phyloP scores from a whole-genome alignment of 2,329 filamentous ascomycete genomes.

The Ophiostoma sp. region DNA sequence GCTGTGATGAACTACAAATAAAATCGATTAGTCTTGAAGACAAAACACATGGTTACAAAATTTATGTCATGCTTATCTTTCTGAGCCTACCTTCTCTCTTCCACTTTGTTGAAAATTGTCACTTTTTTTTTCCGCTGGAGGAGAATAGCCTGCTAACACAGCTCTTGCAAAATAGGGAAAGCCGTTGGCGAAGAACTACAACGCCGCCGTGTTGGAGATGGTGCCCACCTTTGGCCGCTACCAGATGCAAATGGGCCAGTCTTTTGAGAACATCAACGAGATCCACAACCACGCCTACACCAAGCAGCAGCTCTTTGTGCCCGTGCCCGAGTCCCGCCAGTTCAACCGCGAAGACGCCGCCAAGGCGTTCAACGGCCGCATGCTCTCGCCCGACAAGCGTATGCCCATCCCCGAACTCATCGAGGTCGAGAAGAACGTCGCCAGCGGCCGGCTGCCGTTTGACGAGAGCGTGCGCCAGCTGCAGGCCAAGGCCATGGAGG shows the following conservation, averaged over 20 bases:
- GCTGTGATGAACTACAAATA: constrained; percentile 59
- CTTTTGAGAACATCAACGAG: constrained; percentile 65
- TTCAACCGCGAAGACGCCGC: constrained; percentile 67
- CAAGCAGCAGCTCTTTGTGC: constrained; percentile 64
- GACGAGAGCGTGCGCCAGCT: constrained; percentile 22
- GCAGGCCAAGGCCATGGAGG: constrained; percentile 39
- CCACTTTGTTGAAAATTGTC: background rate
- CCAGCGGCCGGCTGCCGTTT: constrained; percentile 38
- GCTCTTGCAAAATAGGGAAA: constrained; percentile 62
- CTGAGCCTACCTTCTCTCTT: constrained; percentile 50
- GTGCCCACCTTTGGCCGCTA: constrained; percentile 67
- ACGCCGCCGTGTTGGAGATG: constrained; percentile 75
- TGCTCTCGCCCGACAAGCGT: constrained; percentile 61
- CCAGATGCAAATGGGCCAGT: constrained; percentile 48
- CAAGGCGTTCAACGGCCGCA: constrained; percentile 59
- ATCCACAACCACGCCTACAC: constrained; percentile 62
- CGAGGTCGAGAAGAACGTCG: constrained; percentile 51
- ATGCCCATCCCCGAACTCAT: constrained; percentile 65
- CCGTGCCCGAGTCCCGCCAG: constrained; percentile 61
- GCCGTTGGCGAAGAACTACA: constrained; percentile 73
- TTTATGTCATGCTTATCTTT: constrained; percentile 55
- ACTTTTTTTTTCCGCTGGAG: background rate
- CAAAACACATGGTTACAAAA: constrained; percentile 80
- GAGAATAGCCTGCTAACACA: constrained; percentile 5
- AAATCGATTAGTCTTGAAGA: constrained; percentile 99